phyloP scores from a whole-genome alignment of 164 flowering plant species.

The Vitis rupestris region DNA sequence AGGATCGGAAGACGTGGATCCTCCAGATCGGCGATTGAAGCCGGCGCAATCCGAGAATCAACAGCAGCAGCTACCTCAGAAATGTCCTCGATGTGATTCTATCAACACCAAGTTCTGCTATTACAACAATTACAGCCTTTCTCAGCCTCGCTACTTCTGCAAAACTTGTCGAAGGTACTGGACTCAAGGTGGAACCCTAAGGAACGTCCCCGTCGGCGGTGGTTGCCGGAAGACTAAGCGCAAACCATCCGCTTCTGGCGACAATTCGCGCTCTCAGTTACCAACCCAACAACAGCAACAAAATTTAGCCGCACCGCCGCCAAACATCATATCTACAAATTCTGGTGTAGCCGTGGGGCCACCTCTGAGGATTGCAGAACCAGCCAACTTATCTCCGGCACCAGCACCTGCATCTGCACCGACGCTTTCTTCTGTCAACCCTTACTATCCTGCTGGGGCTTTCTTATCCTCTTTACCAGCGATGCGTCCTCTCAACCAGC shows the following conservation, averaged over 20 bases:
- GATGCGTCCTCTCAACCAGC: conserved; percentile 21
- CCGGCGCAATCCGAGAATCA: conserved; percentile 13
- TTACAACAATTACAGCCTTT: conserved; percentile 39
- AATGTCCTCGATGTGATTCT: conserved; percentile 39
- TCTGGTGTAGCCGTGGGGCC: conserved; percentile 5
- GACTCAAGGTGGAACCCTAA: conserved; percentile 42
- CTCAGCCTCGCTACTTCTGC: conserved; percentile 43
- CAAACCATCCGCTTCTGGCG: conserved; percentile 11
- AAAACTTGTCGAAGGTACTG: conserved; percentile 36
- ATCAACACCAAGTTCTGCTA: conserved; percentile 37
- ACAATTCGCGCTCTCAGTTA: conserved; percentile 5
- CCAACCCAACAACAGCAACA: conserved; percentile 3
- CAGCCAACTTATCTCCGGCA: conserved; percentile 3
- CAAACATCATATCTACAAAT: not conserved
- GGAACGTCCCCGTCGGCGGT: conserved; percentile 46
- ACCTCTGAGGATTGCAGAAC: not conserved
- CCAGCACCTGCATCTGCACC: not conserved
- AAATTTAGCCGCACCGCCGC: not conserved
- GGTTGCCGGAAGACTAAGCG: conserved; percentile 48
- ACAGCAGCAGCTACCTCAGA: conserved; percentile 25
- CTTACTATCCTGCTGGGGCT: conserved; percentile 26
- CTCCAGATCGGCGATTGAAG: conserved; percentile 20
- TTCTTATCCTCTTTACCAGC: conserved; percentile 33
- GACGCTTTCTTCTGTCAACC: conserved; percentile 3
- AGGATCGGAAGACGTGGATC: conserved; percentile 2